Conservation (phyloP, 176 grass and related monocot species). For the Paspalum vaginatum region DNA sequence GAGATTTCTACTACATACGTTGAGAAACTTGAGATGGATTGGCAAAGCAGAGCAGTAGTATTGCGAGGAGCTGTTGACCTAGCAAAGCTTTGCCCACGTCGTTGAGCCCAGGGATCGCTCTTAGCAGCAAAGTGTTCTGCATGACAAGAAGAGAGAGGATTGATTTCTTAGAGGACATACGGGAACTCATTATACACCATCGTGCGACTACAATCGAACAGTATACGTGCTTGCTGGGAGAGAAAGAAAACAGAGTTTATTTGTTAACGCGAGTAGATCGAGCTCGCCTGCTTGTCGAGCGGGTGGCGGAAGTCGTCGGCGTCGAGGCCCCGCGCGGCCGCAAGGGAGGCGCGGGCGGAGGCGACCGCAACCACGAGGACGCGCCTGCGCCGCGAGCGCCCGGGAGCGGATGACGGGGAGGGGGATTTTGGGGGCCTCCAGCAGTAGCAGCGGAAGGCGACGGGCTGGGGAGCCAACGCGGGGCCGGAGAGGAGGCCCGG, state of each 20-base stretch:
- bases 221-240: not conserved
- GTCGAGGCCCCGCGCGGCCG: slow-evolving; percentile 57
- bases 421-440: slow-evolving; percentile 1
- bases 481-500: slow-evolving; percentile 7
- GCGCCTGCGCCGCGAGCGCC: not conserved
- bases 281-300: slow-evolving; percentile 79
- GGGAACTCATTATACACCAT: not conserved
- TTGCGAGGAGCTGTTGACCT: slow-evolving; percentile 41
- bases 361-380: not conserved
- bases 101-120: slow-evolving; percentile 79
- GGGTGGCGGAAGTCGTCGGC: slow-evolving; percentile 94
- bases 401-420: not conserved
- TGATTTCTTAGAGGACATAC: not conserved
- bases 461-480: slow-evolving; percentile 2
- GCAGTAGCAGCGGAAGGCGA: slow-evolving; percentile 19
- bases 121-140: slow-evolving; percentile 88
- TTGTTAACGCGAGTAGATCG: not conserved
- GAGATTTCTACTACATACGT: not conserved
- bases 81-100: slow-evolving; percentile 85
- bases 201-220: slow-evolving; percentile 23
- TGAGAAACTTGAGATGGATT: not conserved
- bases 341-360: slow-evolving; percentile 26
- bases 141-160: not conserved
- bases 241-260: not conserved
- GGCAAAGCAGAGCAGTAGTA: not conserved